Conservation (phyloP, 768 basidiomycete genomes). For the Daedalea quercina region DNA sequence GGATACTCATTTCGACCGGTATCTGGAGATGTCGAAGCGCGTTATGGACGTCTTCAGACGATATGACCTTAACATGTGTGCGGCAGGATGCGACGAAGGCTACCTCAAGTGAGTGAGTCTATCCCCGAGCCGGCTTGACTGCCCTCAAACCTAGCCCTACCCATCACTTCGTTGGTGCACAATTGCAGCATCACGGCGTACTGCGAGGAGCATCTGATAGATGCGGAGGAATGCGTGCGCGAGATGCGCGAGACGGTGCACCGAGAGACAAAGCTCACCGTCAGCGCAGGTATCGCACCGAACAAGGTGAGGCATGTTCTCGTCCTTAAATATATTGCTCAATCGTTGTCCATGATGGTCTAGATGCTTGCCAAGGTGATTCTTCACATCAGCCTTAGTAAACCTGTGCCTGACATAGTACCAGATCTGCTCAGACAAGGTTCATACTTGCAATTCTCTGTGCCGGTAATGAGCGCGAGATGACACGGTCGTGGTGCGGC, state of each 20-base stretch:
- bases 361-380: constrained; percentile 89
- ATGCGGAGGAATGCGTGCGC: constrained; percentile 67
- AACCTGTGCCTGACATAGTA: background rate
- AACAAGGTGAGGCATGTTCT: constrained; percentile 62
- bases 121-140: background rate
- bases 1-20: constrained; percentile 47
- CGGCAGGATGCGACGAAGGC: constrained; percentile 84
- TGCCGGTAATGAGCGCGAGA: background rate
- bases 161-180: background rate
- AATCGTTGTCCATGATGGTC: constrained; percentile 1
- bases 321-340: background rate
- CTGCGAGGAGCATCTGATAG: constrained; percentile 59
- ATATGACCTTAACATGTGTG: constrained; percentile 71
- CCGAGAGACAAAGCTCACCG: constrained; percentile 78
- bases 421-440: constrained; percentile 94
- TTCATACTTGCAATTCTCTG: constrained; percentile 14
- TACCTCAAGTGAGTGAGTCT: constrained; percentile 74
- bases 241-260: constrained; percentile 71
- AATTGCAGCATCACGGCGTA: constrained; percentile 75
- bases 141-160: background rate
- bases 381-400: background rate
- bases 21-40: constrained; percentile 60
- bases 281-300: constrained; percentile 92
- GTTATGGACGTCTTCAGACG: constrained; percentile 64
- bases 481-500: background rate